A percentile compares a stretch with the other conserved stretches of the same genome.
Conservation (phyloP, 441 rosid species). For the Populus hybrid region DNA sequence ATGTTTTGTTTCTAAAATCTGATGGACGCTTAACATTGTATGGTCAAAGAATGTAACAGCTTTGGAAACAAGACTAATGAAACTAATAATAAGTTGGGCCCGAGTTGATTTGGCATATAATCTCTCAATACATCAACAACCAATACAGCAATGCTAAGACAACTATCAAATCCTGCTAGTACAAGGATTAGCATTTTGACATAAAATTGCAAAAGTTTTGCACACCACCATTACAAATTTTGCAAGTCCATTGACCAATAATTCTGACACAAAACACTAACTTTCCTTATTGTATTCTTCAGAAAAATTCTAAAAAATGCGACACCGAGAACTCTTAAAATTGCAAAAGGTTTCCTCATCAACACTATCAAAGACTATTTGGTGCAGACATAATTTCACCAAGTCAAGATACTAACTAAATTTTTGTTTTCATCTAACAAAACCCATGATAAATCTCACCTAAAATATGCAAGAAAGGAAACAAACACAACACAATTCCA, state of each 20-base stretch:
- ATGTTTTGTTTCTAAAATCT: background rate
- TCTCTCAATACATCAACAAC: background rate
- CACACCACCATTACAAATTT: background rate
- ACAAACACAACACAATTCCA: no score
- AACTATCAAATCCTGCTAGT: background rate
- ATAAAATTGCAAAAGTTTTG: background rate
- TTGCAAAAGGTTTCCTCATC: background rate
- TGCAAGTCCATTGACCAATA: background rate
- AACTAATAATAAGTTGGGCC: background rate
- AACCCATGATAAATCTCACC: background rate
- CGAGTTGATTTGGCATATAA: background rate
- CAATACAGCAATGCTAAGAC: background rate
- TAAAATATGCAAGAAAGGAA: background rate
- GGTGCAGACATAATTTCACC: background rate
- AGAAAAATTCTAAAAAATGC: background rate
- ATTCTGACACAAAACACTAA: background rate
- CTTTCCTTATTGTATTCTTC: no score
- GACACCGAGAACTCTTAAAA: background rate
- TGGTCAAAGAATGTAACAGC: background rate
- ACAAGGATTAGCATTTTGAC: background rate
- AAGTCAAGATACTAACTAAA: background rate
- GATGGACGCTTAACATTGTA: background rate
- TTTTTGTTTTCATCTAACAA: background rate
- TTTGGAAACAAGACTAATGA: background rate
- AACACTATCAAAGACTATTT: background rate